Percentiles rank a stretch among this genome's conserved stretches.
Evolutionary conservation across 2,329 filamentous ascomycete genomes (phyloP).

Genomic region (Berkeleyomyces basicola): DNA sequence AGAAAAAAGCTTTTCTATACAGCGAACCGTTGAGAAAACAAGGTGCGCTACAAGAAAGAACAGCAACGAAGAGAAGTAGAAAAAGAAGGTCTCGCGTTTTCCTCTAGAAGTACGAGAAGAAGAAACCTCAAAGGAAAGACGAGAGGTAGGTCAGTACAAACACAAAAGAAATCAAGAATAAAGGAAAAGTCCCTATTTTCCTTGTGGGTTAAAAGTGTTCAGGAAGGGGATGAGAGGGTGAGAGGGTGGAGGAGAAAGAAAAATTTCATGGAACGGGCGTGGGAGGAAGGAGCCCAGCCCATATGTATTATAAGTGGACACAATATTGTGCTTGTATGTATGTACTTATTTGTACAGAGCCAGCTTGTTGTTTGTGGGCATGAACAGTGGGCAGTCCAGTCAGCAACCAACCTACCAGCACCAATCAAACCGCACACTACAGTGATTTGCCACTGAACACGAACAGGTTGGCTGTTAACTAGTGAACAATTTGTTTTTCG

Average conservation of each 20-base stretch:
- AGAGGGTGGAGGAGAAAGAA: slow-evolving; percentile 18
- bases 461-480: neutral
- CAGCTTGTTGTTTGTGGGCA: neutral
- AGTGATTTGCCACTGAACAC: neutral
- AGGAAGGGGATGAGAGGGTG: slow-evolving; percentile 20
- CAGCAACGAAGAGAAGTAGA: slow-evolving; percentile 24
- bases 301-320: too few species aligned
- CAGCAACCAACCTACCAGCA: neutral
- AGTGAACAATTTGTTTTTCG: neutral
- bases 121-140: slow-evolving; percentile 15
- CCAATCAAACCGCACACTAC: neutral
- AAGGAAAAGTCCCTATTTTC: slow-evolving; percentile 10
- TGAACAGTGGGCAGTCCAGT: neutral
- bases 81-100: slow-evolving; percentile 24
- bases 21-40: slow-evolving; percentile 8
- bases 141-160: slow-evolving; percentile 14
- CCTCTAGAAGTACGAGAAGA: slow-evolving; percentile 31
- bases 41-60: slow-evolving; percentile 8
- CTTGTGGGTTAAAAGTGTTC: slow-evolving; percentile 15
- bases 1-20: neutral
- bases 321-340: slow-evolving; percentile 11
- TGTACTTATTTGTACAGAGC: neutral
- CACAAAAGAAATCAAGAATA: slow-evolving; percentile 13
- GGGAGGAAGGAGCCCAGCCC: neutral
- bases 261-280: slow-evolving; percentile 15